phyloP scores from a whole-genome alignment of 2,329 filamentous ascomycete species.

The Teratosphaeria viscida region DNA sequence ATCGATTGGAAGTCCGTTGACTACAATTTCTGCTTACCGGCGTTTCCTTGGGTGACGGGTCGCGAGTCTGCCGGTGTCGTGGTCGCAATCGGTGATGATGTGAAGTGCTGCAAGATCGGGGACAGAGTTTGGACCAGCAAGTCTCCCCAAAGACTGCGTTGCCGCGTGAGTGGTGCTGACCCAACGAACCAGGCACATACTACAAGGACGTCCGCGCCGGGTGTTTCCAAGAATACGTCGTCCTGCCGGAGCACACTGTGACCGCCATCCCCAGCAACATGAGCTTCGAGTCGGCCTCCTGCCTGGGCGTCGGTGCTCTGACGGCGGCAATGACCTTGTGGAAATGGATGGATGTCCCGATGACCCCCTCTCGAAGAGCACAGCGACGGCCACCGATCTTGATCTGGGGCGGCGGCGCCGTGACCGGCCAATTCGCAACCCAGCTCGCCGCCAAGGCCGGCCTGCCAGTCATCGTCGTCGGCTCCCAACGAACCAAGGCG shows the following conservation, averaged over 20 bases:
- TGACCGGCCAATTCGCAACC: constrained; percentile 32
- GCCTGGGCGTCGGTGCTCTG: constrained; percentile 31
- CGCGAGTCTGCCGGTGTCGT: constrained; percentile 1
- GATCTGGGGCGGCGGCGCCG: constrained; percentile 33
- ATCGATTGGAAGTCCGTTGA: constrained; percentile 33
- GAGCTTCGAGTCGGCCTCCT: constrained; percentile 27
- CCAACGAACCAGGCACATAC: constrained; percentile 29
- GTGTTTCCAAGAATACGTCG: constrained; percentile 32
- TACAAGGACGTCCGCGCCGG: constrained; percentile 31
- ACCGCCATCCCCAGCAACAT: constrained; percentile 25
- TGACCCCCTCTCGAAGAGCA: neutral
- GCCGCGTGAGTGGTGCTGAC: neutral
- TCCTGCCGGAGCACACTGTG: constrained; percentile 33
- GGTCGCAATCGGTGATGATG: constrained; percentile 1
- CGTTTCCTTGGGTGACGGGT: constrained; percentile 22
- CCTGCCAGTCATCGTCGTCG: constrained; percentile 28
- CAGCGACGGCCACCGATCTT: constrained; percentile 19
- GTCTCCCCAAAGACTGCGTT: neutral
- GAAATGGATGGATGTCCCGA: constrained; percentile 30
- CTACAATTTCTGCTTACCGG: constrained; percentile 33
- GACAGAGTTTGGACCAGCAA: constrained; percentile 3
- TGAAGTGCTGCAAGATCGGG: neutral
- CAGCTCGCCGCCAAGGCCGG: constrained; percentile 26
- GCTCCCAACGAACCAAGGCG: constrained; percentile 22
- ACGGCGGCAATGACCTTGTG: constrained; percentile 35